Percentiles rank a stretch among this genome's conserved stretches.
These are phyloP conservation scores for Solanum habrochaites DNA, from an alignment of 257 asterid genomes.

Conservation along the genomic window DNA sequence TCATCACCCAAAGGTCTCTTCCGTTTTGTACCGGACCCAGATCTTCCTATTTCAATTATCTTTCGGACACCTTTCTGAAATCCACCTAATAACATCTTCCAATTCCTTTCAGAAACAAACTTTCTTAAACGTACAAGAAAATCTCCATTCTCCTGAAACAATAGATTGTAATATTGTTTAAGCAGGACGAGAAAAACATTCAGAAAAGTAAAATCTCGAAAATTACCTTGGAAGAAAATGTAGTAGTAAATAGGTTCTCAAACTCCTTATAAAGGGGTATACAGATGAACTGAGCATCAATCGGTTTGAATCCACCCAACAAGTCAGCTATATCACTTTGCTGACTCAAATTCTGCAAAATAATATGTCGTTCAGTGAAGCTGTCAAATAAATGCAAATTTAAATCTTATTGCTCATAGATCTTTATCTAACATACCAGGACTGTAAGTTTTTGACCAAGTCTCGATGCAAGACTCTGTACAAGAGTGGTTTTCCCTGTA, in stretches of 20 bases:
- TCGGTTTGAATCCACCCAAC: constrained; percentile 86
- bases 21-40: constrained; percentile 53
- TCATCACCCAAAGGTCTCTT: constrained; percentile 57
- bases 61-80: constrained; percentile 40
- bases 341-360: constrained; percentile 86
- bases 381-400: neutral
- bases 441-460: constrained; percentile 82
- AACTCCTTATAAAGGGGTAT: constrained; percentile 75
- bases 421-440: constrained; percentile 45
- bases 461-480: constrained; percentile 66
- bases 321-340: constrained; percentile 91
- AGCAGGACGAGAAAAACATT: neutral
- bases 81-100: constrained; percentile 58
- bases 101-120: constrained; percentile 37
- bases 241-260: constrained; percentile 36
- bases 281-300: constrained; percentile 66
- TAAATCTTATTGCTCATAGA: neutral
- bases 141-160: constrained; percentile 42
- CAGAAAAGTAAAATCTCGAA: neutral
- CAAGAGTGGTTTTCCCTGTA: constrained; percentile 96
- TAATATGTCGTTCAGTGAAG: constrained; percentile 3
- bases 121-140: constrained; percentile 34
- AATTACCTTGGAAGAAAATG: constrained; percentile 66
- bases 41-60: constrained; percentile 34
- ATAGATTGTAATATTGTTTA: neutral